Conservation (phyloP, 1,284 basidiomycete species). For the Austroboletus rostrupii region DNA sequence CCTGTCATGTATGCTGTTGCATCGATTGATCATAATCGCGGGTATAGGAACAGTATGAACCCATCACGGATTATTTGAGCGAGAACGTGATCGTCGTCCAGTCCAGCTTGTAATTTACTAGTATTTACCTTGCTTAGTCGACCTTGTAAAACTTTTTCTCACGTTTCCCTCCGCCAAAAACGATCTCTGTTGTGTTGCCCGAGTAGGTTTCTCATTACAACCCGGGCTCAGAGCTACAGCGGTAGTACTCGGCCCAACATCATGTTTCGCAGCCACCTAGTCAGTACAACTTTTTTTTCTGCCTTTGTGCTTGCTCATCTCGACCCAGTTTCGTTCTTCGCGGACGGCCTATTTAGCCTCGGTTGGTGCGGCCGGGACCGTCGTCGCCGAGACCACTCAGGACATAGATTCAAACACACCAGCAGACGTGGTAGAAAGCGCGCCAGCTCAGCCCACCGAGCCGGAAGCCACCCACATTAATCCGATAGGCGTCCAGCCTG, state of each 20-base stretch:
- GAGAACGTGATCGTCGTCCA: constrained; percentile 17
- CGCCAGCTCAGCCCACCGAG: neutral
- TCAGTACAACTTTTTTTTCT: constrained; percentile 10
- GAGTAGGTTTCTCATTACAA: neutral
- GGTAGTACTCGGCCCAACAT: neutral
- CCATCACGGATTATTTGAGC: constrained; percentile 22
- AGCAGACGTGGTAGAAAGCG: constrained; percentile 4
- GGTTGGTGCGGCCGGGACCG: constrained; percentile 11
- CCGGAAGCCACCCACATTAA: neutral
- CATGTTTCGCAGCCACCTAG: constrained; percentile 26
- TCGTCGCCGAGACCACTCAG: constrained; percentile 12
- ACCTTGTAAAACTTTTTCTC: constrained; percentile 8
- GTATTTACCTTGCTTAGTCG: neutral
- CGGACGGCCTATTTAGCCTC: constrained; percentile 20
- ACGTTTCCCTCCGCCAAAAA: constrained; percentile 14
- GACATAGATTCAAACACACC: constrained; percentile 2
- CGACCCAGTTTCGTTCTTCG: constrained; percentile 23
- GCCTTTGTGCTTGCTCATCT: constrained; percentile 2
- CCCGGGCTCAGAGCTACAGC: constrained; percentile 1
- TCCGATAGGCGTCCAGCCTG: constrained; percentile 6
- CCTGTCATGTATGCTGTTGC: neutral
- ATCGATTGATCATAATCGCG: neutral
- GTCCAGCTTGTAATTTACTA: constrained; percentile 2
- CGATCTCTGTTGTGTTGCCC: neutral
- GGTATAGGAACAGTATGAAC: constrained; percentile 14